phyloP scores from a whole-genome alignment of 805 yeast genomes.

The Ogataea trehalophila region DNA sequence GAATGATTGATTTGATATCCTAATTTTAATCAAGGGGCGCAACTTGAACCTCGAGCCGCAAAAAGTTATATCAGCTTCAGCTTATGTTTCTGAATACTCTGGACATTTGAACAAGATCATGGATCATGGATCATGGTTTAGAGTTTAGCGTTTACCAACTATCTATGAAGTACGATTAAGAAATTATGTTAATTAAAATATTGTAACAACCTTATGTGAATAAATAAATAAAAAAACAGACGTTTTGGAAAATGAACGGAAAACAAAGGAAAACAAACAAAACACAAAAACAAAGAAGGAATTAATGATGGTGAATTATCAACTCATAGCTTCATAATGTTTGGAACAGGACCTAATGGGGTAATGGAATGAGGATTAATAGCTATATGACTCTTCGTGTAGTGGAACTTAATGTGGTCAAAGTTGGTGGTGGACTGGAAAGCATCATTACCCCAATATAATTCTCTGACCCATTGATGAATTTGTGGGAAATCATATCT shows the following conservation, averaged over 20 bases:
- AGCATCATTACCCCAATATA: constrained; percentile 71
- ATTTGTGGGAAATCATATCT: constrained; percentile 73
- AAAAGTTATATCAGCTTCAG: no score
- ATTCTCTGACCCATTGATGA: constrained; percentile 73
- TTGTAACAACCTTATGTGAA: no score
- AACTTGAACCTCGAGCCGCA: no score
- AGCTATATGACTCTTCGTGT: constrained; percentile 76
- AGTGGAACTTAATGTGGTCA: constrained; percentile 87
- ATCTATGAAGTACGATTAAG: no score
- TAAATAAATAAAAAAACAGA: no score
- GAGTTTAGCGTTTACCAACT: no score
- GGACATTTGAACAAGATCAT: no score
- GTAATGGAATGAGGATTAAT: constrained; percentile 83
- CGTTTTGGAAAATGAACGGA: neutral
- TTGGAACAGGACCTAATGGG: constrained; percentile 83
- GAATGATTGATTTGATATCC: no score
- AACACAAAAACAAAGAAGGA: neutral
- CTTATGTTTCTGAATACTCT: no score
- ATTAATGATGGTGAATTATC: neutral
- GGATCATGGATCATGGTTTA: no score
- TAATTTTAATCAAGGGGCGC: no score
- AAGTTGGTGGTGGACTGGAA: constrained; percentile 79
- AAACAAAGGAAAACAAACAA: neutral
- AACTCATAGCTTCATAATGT: constrained; percentile 47
- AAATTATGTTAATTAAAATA: no score